Evolutionary conservation across 1,284 basidiomycete species (phyloP).

Genomic region (Puccinia polysora): DNA sequence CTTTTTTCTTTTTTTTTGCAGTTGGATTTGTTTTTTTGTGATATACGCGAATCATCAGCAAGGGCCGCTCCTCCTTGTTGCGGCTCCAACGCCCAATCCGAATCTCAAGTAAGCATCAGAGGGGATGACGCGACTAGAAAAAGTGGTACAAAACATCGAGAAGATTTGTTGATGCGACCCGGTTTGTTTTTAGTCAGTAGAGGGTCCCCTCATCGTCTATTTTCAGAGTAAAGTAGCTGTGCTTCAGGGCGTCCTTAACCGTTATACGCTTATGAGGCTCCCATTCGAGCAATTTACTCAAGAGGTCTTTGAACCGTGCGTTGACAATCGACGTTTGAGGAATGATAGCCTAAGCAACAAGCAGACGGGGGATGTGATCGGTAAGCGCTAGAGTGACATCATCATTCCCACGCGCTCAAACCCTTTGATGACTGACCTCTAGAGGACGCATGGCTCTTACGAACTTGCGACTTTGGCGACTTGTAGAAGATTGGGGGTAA

Average conservation of each 20-base stretch:
- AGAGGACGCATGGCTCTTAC: conserved; percentile 79
- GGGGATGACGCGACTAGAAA: too few relatives aligned
- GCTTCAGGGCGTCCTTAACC: conserved; percentile 77
- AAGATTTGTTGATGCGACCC: not conserved
- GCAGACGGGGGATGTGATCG: too few relatives aligned
- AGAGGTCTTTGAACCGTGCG: conserved; percentile 76
- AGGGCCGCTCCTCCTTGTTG: too few relatives aligned
- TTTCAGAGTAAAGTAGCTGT: conserved; percentile 66
- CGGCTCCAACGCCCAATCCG: too few relatives aligned
- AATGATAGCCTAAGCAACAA: conserved; percentile 28
- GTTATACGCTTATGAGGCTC: conserved; percentile 81
- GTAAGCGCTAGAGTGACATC: too few relatives aligned
- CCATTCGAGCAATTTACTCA: conserved; percentile 80
- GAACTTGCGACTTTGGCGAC: conserved; percentile 86
- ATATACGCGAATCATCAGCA: too few relatives aligned
- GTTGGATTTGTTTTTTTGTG: too few relatives aligned
- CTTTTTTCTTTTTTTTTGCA: too few relatives aligned
- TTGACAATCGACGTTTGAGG: conserved; percentile 51
- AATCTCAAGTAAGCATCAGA: too few relatives aligned
- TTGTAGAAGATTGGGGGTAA: conserved; percentile 81
- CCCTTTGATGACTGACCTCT: conserved; percentile 59
- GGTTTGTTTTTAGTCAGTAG: conserved; percentile 7
- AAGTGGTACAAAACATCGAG: too few relatives aligned
- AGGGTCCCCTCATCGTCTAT: conserved; percentile 43
- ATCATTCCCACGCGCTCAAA: too few relatives aligned